A percentile compares a stretch with the other conserved stretches of the same genome.
phyloP scores from a whole-genome alignment of 2,329 filamentous ascomycete genomes.

The Geosmithia flava region DNA sequence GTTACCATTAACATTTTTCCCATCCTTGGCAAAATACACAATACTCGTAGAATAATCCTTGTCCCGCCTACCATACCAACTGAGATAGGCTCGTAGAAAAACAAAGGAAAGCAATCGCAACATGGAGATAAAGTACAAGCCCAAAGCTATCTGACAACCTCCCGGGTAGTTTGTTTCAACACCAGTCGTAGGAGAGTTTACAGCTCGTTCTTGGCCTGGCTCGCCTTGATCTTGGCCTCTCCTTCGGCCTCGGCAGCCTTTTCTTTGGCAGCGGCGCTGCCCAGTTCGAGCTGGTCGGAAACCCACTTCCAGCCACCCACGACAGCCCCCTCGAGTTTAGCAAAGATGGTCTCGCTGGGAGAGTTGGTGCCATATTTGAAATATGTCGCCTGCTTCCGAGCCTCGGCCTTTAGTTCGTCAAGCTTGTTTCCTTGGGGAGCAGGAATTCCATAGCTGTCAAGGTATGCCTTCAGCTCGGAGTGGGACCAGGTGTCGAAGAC shows the following conservation, averaged over 20 bases:
- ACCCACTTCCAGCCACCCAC: slow-evolving; percentile 39
- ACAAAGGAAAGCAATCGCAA: neutral
- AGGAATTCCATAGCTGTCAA: slow-evolving; percentile 64
- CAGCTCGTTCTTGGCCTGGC: slow-evolving; percentile 34
- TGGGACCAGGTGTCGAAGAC: slow-evolving; percentile 65
- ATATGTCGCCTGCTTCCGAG: slow-evolving; percentile 61
- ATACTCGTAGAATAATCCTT: no score
- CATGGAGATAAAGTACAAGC: neutral
- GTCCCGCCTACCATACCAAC: neutral
- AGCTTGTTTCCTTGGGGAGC: slow-evolving; percentile 54
- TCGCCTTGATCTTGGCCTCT: slow-evolving; percentile 13
- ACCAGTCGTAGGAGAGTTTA: slow-evolving; percentile 15
- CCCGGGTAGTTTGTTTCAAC: neutral
- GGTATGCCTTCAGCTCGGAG: slow-evolving; percentile 63
- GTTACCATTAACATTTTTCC: no score
- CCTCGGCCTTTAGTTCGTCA: slow-evolving; percentile 59
- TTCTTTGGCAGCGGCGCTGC: slow-evolving; percentile 34
- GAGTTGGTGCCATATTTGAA: slow-evolving; percentile 64
- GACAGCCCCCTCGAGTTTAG: slow-evolving; percentile 43
- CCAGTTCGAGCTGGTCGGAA: slow-evolving; percentile 31
- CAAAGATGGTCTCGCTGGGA: slow-evolving; percentile 52
- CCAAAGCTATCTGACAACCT: neutral
- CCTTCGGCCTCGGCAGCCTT: slow-evolving; percentile 25
- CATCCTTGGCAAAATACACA: no score
- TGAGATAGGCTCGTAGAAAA: neutral